A percentile compares a stretch with the other conserved stretches of the same genome.
These are phyloP conservation scores for Colletotrichum acutatum DNA, from an alignment of 2,329 filamentous ascomycete genomes.

Conservation along the genomic window DNA sequence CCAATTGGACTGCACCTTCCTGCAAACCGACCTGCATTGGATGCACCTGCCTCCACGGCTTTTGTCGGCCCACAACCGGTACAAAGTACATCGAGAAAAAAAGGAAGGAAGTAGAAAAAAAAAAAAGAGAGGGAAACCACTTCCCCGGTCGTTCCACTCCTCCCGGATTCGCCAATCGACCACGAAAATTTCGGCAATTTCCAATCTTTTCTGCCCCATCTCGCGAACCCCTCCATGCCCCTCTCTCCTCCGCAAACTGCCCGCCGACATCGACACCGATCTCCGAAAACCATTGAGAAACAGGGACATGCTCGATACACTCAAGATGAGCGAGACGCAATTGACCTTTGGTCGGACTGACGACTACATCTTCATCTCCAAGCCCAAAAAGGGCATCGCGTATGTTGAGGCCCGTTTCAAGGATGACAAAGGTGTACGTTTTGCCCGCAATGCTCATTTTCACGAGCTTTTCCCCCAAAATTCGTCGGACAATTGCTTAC, in stretches of 20 bases:
- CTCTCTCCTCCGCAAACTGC: background rate
- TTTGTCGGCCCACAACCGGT: conserved; percentile 19
- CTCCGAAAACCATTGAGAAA: background rate
- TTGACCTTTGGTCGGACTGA: conserved; percentile 14
- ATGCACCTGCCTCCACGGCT: conserved; percentile 2
- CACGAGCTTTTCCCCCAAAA: background rate
- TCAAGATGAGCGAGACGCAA: conserved; percentile 11
- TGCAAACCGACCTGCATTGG: too few species aligned
- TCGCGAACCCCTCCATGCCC: background rate
- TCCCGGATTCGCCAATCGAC: conserved; percentile 15
- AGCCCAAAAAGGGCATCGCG: conserved; percentile 29
- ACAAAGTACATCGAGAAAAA: background rate
- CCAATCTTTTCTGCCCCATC: conserved; percentile 1
- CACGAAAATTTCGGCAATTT: conserved; percentile 23
- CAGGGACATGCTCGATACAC: background rate
- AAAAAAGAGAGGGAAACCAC: background rate
- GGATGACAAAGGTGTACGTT: conserved; percentile 1
- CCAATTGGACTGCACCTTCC: background rate
- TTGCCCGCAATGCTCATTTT: background rate
- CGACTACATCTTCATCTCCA: conserved; percentile 24
- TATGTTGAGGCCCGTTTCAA: conserved; percentile 29
- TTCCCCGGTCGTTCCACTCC: background rate
- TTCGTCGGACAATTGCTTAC: background rate
- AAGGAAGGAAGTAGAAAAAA: background rate
- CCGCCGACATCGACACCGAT: background rate